phyloP scores from a whole-genome alignment of 371 early-diverging fungal genomes.

The Mucor circinelloides region DNA sequence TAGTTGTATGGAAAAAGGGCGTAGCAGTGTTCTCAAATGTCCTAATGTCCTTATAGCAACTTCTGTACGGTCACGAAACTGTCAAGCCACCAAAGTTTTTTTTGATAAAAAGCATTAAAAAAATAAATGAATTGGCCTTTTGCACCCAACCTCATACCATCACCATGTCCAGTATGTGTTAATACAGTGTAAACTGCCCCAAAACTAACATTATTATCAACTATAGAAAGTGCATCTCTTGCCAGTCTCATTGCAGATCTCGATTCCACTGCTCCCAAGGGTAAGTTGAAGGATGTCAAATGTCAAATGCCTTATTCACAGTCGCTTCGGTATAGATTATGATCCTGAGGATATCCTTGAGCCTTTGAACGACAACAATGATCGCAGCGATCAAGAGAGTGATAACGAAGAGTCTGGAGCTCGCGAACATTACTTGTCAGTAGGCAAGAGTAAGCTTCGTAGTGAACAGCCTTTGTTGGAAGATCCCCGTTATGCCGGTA shows the following conservation, averaged over 20 bases:
- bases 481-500: slow-evolving; percentile 81
- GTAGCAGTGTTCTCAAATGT: too few species aligned
- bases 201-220: too few species aligned
- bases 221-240: slow-evolving; percentile 43
- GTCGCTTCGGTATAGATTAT: slow-evolving; percentile 38
- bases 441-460: slow-evolving; percentile 75
- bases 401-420: slow-evolving; percentile 47
- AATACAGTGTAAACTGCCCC: too few species aligned
- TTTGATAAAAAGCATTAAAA: neutral
- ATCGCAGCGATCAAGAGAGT: slow-evolving; percentile 51
- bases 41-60: too few species aligned
- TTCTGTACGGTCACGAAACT: neutral
- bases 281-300: slow-evolving; percentile 31
- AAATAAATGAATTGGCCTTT: neutral
- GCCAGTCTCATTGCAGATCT: slow-evolving; percentile 73
- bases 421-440: slow-evolving; percentile 70
- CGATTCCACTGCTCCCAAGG: slow-evolving; percentile 68
- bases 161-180: neutral
- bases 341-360: slow-evolving; percentile 70
- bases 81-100: neutral
- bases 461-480: slow-evolving; percentile 62
- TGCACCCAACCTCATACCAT: neutral
- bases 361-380: slow-evolving; percentile 51
- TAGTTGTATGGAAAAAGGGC: slow-evolving; percentile 5
- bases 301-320: neutral